phyloP scores from a whole-genome alignment of 2,329 filamentous ascomycete species.

The Torrubiella hemipterigena region DNA sequence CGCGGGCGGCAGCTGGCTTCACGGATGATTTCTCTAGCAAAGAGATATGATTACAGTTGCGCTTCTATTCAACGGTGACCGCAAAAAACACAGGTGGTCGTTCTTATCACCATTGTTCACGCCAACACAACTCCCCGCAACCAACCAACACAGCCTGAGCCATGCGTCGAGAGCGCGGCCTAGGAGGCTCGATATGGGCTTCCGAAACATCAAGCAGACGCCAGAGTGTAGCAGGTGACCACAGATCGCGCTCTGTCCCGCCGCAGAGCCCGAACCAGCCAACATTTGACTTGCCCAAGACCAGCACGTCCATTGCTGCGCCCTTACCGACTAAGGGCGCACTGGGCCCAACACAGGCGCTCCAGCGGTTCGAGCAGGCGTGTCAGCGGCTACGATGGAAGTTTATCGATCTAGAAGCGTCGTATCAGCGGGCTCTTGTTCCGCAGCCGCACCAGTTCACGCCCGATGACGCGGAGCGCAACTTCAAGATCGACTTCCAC shows the following conservation, averaged over 20 bases:
- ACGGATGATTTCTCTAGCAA: no score
- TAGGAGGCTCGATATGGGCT: conserved; percentile 4
- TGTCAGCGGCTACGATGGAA: conserved; percentile 52
- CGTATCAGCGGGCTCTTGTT: conserved; percentile 38
- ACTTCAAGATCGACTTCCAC: conserved; percentile 70
- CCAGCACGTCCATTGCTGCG: conserved; percentile 6
- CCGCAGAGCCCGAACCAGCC: conserved; percentile 1
- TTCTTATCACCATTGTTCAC: no score
- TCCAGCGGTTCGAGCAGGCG: conserved; percentile 47
- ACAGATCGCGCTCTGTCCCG: conserved; percentile 6
- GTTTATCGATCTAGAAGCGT: conserved; percentile 43
- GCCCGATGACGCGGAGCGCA: conserved; percentile 41
- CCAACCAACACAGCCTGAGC: no score
- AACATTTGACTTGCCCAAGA: conserved; percentile 4
- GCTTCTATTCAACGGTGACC: no score
- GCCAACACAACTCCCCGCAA: no score
- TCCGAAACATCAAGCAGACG: no score
- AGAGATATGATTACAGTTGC: no score
- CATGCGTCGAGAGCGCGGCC: neutral
- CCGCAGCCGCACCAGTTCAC: conserved; percentile 21
- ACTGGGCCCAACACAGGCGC: conserved; percentile 25
- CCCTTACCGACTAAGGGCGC: no score
- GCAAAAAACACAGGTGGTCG: no score
- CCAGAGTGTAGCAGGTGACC: no score
- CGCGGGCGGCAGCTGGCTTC: no score